Evolutionary conservation across 495 filamentous ascomycete species (phyloP).

Genomic region (Xylaria nigripes): DNA sequence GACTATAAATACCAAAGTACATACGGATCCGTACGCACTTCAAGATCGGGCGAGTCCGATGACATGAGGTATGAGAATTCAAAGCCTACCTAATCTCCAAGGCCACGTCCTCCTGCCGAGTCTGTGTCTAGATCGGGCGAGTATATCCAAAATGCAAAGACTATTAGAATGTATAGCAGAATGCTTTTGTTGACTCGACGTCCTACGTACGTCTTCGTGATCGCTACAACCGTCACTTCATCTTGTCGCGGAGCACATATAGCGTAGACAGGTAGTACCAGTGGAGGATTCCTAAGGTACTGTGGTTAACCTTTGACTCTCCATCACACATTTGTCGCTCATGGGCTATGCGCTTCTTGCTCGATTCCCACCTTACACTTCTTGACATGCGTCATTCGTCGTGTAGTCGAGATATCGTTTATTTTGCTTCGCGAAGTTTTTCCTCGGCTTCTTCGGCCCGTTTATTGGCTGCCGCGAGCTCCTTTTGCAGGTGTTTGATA

Average conservation of each 20-base stretch:
- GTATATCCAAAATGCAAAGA: background rate
- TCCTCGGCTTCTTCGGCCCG: constrained; percentile 58
- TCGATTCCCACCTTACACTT: background rate
- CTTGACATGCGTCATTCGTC: background rate
- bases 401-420: background rate
- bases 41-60: too few species aligned
- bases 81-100: too few species aligned
- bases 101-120: too few species aligned
- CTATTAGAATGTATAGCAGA: background rate
- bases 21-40: too few species aligned
- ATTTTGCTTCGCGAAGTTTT: constrained; percentile 33
- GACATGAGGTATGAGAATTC: too few species aligned
- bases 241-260: too few species aligned
- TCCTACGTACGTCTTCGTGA: background rate
- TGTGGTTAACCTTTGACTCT: too few species aligned
- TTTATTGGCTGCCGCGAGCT: constrained; percentile 58
- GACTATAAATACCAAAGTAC: too few species aligned
- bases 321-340: too few species aligned
- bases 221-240: background rate
- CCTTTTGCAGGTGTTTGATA: constrained; percentile 74
- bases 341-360: background rate
- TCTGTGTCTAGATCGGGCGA: too few species aligned
- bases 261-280: too few species aligned
- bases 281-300: too few species aligned
- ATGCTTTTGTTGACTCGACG: background rate